phyloP scores from a whole-genome alignment of 345 rosid genomes.

The Geranium brycei region DNA sequence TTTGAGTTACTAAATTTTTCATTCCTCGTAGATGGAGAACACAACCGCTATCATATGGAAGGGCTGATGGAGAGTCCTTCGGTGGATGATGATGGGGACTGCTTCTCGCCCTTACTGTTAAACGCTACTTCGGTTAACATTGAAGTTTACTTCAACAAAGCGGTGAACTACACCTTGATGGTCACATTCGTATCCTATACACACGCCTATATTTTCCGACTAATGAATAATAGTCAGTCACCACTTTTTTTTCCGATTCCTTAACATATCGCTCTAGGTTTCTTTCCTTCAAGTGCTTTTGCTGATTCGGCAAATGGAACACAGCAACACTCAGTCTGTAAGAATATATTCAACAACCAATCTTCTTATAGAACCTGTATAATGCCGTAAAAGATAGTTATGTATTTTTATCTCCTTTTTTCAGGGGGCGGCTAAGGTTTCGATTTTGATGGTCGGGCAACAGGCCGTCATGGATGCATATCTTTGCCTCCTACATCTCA shows the following conservation, averaged over 20 bases:
- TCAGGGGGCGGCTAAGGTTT: slow-evolving; percentile 97
- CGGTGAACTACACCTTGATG: slow-evolving; percentile 96
- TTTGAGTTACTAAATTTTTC: background rate
- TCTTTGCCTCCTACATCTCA: slow-evolving; percentile 89
- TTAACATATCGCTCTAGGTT: slow-evolving; percentile 48
- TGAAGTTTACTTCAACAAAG: slow-evolving; percentile 91
- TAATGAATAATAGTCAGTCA: slow-evolving; percentile 1
- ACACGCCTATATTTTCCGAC: slow-evolving; percentile 3
- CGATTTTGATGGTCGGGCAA: slow-evolving; percentile 86
- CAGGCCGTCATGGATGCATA: slow-evolving; percentile 99
- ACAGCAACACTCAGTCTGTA: slow-evolving; percentile 93
- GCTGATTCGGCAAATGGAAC: slow-evolving; percentile 95
- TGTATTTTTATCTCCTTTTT: slow-evolving; percentile 13
- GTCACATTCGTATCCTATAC: slow-evolving; percentile 97
- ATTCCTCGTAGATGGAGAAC: slow-evolving; percentile 51
- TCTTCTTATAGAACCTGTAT: slow-evolving; percentile 5
- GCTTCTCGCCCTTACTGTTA: slow-evolving; percentile 68
- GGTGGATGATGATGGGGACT: slow-evolving; percentile 82
- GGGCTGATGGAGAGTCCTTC: slow-evolving; percentile 94
- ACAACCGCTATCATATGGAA: slow-evolving; percentile 59
- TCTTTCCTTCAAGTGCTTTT: slow-evolving; percentile 93
- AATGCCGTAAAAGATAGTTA: slow-evolving; percentile 9
- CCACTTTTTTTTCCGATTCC: slow-evolving; percentile 28
- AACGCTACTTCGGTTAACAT: slow-evolving; percentile 90
- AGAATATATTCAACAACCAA: slow-evolving; percentile 9